Conservation (phyloP, 192 early-diverging fungal genomes). For the Umbelopsis sp. region DNA sequence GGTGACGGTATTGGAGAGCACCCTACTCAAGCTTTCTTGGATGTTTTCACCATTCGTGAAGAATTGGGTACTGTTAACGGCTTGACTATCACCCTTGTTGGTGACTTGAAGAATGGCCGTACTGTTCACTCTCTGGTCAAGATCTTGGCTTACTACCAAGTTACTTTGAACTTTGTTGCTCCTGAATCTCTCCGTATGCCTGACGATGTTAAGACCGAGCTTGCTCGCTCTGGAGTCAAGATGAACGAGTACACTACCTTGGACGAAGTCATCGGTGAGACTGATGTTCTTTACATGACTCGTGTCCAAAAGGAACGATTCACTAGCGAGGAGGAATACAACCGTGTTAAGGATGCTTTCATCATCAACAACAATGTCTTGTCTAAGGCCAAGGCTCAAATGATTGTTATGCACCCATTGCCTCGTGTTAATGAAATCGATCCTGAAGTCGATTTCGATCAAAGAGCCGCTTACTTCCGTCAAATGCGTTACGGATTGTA, state of each 20-base stretch:
- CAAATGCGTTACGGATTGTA: slow-evolving; percentile 98
- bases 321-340: slow-evolving; percentile 73
- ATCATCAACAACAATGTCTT: slow-evolving; percentile 88
- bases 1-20: slow-evolving; percentile 98
- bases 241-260: slow-evolving; percentile 75
- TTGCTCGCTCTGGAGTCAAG: slow-evolving; percentile 59
- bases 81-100: slow-evolving; percentile 92
- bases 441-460: slow-evolving; percentile 97
- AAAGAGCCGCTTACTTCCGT: slow-evolving; percentile 95
- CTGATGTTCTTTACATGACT: slow-evolving; percentile 97
- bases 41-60: slow-evolving; percentile 92
- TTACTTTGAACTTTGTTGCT: slow-evolving; percentile 92
- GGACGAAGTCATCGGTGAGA: slow-evolving; percentile 78
- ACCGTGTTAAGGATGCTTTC: slow-evolving; percentile 72
- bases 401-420: slow-evolving; percentile 99
- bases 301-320: slow-evolving; percentile 98
- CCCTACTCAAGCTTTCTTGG: slow-evolving; percentile 97
- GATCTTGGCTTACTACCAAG: slow-evolving; percentile 87
- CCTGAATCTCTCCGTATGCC: slow-evolving; percentile 87
- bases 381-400: slow-evolving; percentile 87
- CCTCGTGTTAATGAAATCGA: slow-evolving; percentile 95
- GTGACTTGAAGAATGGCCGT: slow-evolving; percentile 96
- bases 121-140: slow-evolving; percentile 96
- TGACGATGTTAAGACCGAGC: slow-evolving; percentile 74
- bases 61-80: slow-evolving; percentile 97